These are phyloP conservation scores for Mycena leptocephala DNA, from an alignment of 768 basidiomycete genomes.

Conservation along the genomic window DNA sequence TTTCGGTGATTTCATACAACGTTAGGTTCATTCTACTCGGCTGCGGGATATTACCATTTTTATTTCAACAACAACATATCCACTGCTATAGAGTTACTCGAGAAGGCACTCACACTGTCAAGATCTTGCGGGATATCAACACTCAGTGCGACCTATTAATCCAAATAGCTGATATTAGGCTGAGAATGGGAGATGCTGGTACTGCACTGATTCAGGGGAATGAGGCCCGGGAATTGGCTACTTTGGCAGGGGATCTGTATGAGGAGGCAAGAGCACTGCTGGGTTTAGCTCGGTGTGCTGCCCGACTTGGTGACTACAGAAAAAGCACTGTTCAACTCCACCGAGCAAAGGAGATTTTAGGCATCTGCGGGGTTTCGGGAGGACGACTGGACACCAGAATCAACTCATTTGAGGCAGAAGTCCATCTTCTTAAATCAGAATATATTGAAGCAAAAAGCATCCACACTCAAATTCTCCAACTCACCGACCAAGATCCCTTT, in stretches of 20 bases:
- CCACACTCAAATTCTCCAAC: not conserved
- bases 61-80: not conserved
- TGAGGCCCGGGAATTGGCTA: not conserved
- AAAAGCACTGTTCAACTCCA: not conserved
- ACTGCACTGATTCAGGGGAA: not conserved
- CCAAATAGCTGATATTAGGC: not conserved
- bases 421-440: not conserved
- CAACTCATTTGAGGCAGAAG: not conserved
- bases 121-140: not conserved
- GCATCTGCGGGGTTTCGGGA: not conserved
- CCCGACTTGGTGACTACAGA: not conserved
- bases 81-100: not conserved
- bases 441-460: not conserved
- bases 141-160: not conserved
- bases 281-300: not conserved
- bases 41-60: not conserved
- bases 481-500: not conserved
- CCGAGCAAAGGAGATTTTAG: not conserved
- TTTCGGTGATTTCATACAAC: no score
- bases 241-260: not conserved
- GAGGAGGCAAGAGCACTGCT: not conserved
- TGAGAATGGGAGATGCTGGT: not conserved
- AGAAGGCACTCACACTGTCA: not conserved
- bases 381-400: not conserved
- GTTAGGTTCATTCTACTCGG: not conserved